Conservation (phyloP, 306 rosid species). For the Sicyos baderoa region DNA sequence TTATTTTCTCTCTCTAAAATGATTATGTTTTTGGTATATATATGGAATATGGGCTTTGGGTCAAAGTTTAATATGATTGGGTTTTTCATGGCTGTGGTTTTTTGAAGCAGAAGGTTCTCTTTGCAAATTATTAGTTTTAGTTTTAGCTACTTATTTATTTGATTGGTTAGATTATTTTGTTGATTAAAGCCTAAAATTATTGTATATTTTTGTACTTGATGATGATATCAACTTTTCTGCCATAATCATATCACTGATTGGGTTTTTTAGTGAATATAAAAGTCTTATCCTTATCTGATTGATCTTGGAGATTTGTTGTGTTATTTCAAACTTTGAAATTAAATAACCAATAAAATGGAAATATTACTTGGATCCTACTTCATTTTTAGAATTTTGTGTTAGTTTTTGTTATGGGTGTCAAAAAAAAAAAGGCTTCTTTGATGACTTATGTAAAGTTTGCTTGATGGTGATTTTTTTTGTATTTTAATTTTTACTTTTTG, state of each 20-base stretch:
- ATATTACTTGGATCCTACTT: constrained; percentile 12
- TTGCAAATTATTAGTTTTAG: neutral
- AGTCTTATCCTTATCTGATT: no score
- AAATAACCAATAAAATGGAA: neutral
- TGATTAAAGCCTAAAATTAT: no score
- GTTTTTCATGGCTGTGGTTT: constrained; percentile 16
- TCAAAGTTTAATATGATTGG: constrained; percentile 10
- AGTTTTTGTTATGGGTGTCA: neutral
- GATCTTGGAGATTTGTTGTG: no score
- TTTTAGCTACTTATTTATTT: no score
- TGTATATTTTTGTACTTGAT: no score
- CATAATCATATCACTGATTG: no score
- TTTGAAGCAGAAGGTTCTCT: neutral
- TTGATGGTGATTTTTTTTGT: neutral
- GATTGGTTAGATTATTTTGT: no score
- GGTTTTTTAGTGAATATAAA: no score
- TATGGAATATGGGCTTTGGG: constrained; percentile 5
- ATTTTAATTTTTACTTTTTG: neutral
- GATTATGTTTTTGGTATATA: neutral
- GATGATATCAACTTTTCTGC: no score
- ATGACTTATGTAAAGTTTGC: neutral
- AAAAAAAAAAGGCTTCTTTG: neutral
- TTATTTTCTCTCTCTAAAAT: constrained; percentile 3
- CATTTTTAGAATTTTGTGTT: neutral
- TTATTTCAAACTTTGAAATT: no score